Base-by-base conservation (phyloP, 1,284 basidiomycete genomes). In the Ganoderma boninense region DNA sequence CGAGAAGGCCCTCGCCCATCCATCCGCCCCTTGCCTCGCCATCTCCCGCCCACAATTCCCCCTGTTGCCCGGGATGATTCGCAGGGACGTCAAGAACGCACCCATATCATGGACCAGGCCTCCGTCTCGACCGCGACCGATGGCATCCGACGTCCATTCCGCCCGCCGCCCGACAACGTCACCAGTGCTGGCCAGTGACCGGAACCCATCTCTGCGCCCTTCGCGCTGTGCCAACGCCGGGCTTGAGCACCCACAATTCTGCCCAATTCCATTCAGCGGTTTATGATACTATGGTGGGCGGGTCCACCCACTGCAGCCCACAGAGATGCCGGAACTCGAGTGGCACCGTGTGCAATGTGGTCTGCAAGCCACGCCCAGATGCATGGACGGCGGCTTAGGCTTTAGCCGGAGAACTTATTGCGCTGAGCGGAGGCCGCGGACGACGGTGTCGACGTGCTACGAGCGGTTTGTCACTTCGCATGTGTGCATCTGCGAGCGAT, bases 41-140 rank as follows among this genome's bases (percentile, higher is more conserved):
- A 29, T 26, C 13, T 14, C 60, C 60, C 56, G 23, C 60, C 8
- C 66, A 64, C 52, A 57, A 26, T 32, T 16, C 16, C 23, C 23
- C 40, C 16, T 43, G 23, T 38, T 42, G 38, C 35, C 35, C 40
- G 14, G 26, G 43, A 42, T 54, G 66, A 68, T 68, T 57, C 61
- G n/a, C 66, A 68, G 66, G 66, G 66, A 32, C 62, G 62, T 38
- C 66, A 26, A 46, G 54, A 49, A 57, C 29, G 18, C 23, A 35
- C 49, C 23, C 16, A 32, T 11, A 38, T 10, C 38, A n/a, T 29
- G 60, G 40, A 42, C 60, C 60, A 62, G 60, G n/a, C 60, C 10
- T 11, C 38, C 59, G 18, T 60, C 3, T 40, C 35, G 59, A 60
- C 38, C 60, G n/a, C 49, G 59, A 60, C 38, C 60, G n/a, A 23